A percentile compares a stretch with the other conserved stretches of the same genome.
phyloP scores from a whole-genome alignment of 805 yeast species.

The Candida caryicola region DNA sequence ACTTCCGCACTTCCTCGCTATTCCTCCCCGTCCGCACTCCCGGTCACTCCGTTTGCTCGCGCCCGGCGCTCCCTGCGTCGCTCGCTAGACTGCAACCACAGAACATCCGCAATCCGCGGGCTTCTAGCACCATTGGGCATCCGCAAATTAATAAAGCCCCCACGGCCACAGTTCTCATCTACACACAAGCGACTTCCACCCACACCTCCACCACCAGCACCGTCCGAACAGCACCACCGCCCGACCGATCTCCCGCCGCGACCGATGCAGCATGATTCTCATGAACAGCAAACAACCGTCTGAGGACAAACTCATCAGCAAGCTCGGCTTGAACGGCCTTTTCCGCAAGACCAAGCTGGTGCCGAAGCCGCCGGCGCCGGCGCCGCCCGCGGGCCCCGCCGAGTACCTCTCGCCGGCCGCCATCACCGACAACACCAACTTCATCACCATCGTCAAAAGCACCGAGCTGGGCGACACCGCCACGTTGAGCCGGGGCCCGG shows the following conservation, averaged over 20 bases:
- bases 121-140: no score
- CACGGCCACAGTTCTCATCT: no score
- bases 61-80: no score
- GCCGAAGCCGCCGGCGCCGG: background rate
- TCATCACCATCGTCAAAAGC: conserved; percentile 6
- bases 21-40: no score
- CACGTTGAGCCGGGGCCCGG: no score
- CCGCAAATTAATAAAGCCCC: no score
- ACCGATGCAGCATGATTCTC: background rate
- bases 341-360: conserved; percentile 9
- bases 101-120: no score
- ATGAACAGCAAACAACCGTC: background rate
- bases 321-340: conserved; percentile 11
- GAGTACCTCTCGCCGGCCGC: conserved; percentile 5
- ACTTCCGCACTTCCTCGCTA: no score
- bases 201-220: background rate
- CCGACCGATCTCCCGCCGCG: background rate
- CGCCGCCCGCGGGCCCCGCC: conserved; percentile 1
- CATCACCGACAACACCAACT: conserved; percentile 6
- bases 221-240: background rate
- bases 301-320: conserved; percentile 7
- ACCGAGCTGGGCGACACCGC: background rate
- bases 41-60: no score
- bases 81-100: no score
- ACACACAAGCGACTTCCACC: no score